Base-by-base conservation (phyloP, 768 basidiomycete species). In the Rhodosporidiobolus sp. region DNA sequence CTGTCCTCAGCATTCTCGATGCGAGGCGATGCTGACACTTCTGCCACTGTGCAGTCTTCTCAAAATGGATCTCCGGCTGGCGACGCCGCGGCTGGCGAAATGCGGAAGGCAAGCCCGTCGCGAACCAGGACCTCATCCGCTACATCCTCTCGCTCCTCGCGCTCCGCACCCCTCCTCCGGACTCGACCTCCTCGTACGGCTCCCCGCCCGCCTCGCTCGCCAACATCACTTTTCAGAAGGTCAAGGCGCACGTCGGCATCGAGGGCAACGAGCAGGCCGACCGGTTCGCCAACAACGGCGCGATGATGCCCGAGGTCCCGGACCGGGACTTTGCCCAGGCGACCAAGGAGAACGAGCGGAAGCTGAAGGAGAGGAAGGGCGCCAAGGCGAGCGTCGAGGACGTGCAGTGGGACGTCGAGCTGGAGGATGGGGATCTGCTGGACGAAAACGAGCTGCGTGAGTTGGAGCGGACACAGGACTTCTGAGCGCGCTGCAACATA, bases 251-350 rank as follows among this genome's bases (percentile, higher is more conserved):
- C 77, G 83, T 83, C 17, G 92, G 92, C 0, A 83, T 87, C 38
- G 82, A 82, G 64, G 94, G 94, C 2, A 97, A 97, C 79, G 94
- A 97, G 64, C 88, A 86, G 54, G 94, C 94, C 5, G 94, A 97
- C 79, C 77, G 72, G 22, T 84, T 88, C 67, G 92, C 92, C 7
- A 88, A 87, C 68, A 45, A 80, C 10, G 92, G 92, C 5, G 80
- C 85, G 17, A 74, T 78, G 17, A 69, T 83, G 63, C 82, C 84
- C 0, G 69, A 54, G 26, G 69, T 82, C 3, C 77, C 78, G 9
- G 90, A 91, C 48, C 83, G 84, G 57, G 85, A 91, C 74, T 92
- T 58, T 53, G 70, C 55, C 2, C 12, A 6, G 24, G 49, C 38
- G 30, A 60, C 60, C 57, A 38, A 45, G 46, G 70, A 53, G 35